Evolutionary conservation across 257 asterid genomes (phyloP).

Genomic region (Cruciata laevipes): DNA sequence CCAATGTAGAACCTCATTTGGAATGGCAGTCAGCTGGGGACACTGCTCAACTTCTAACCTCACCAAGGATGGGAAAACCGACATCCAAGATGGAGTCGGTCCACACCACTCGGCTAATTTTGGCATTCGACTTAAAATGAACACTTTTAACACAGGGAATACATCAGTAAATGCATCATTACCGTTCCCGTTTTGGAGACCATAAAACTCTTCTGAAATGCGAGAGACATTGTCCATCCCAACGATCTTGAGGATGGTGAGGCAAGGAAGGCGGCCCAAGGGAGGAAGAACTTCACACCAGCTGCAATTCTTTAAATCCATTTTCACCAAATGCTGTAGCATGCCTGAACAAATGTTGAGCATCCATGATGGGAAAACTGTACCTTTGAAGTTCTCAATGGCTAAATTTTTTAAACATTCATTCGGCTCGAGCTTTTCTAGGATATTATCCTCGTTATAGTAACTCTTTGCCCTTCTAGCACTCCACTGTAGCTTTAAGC

Average conservation of each 20-base stretch:
- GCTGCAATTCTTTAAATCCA: neutral
- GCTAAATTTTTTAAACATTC: slow-evolving; percentile 11
- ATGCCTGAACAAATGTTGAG: neutral
- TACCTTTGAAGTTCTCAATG: slow-evolving; percentile 5
- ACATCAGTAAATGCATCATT: neutral
- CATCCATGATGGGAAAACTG: slow-evolving; percentile 21
- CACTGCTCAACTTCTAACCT: slow-evolving; percentile 13
- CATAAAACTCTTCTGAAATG: neutral
- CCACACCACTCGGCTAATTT: slow-evolving; percentile 19
- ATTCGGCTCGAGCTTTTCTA: slow-evolving; percentile 25
- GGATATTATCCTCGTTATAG: slow-evolving; percentile 3
- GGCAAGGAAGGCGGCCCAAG: slow-evolving; percentile 24
- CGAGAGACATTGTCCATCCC: neutral
- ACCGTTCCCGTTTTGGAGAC: neutral
- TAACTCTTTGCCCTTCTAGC: neutral
- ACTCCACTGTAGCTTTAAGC: neutral
- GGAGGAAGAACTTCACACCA: slow-evolving; percentile 18
- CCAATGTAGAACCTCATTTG: neutral
- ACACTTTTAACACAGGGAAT: neutral
- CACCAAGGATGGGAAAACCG: neutral
- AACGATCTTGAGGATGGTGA: neutral
- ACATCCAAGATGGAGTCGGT: neutral
- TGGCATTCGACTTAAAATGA: slow-evolving; percentile 2
- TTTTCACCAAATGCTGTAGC: slow-evolving; percentile 2
- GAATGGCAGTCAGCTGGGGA: neutral